phyloP scores from a whole-genome alignment of 768 basidiomycete genomes.

The Psilocybe subaeruginosa region DNA sequence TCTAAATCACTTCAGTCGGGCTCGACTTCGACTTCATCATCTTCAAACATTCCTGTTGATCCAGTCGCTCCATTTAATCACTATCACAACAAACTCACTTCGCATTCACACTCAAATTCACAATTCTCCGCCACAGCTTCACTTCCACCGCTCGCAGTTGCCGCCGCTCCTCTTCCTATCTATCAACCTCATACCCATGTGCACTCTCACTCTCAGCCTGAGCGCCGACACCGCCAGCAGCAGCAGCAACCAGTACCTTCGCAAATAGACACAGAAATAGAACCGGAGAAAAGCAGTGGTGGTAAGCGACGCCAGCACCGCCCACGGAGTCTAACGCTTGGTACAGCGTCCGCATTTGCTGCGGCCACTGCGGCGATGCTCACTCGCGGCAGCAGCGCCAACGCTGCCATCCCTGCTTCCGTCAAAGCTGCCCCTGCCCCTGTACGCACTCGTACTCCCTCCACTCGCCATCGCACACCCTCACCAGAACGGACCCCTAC shows the following conservation, averaged over 20 bases:
- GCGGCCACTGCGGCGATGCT: constrained; percentile 10
- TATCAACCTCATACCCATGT: background rate
- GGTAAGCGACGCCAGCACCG: constrained; percentile 15
- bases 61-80: constrained; percentile 3
- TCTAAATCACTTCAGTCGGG: background rate
- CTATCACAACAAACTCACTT: background rate
- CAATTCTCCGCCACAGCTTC: constrained; percentile 9
- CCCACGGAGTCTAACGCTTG: constrained; percentile 22
- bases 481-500: background rate
- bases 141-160: constrained; percentile 14
- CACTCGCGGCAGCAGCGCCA: background rate
- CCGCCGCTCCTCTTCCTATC: constrained; percentile 8
- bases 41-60: background rate
- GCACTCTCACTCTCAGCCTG: background rate
- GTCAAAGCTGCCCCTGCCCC: background rate
- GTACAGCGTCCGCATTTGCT: constrained; percentile 20
- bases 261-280: background rate
- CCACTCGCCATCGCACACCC: background rate
- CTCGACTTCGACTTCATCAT: background rate
- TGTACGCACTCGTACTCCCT: background rate
- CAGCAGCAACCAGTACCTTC: background rate
- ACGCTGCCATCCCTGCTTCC: background rate
- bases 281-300: background rate
- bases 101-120: background rate
- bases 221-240: background rate